Percentiles rank a stretch among this genome's conserved stretches.
phyloP scores from a whole-genome alignment of 768 basidiomycete genomes.

The Clavulina sp. region DNA sequence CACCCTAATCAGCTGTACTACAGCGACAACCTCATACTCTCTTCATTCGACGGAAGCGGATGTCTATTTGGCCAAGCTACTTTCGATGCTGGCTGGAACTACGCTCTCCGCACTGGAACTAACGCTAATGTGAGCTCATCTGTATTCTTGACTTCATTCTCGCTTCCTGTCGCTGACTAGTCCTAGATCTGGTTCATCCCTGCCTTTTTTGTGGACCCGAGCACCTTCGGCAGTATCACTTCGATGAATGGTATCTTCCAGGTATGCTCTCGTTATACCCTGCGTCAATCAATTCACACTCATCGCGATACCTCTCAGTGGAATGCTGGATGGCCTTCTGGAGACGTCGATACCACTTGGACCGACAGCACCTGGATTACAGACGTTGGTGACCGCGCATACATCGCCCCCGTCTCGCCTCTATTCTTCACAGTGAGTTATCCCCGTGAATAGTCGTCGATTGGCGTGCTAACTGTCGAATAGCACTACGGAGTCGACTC shows the following conservation, averaged over 20 bases:
- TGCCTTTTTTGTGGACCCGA: conserved; percentile 18
- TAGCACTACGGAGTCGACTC: conserved; percentile 45
- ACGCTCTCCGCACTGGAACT: conserved; percentile 25
- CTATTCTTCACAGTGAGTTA: conserved; percentile 49
- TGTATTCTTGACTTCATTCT: not conserved
- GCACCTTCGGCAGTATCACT: conserved; percentile 8
- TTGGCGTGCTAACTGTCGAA: conserved; percentile 1
- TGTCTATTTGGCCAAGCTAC: conserved; percentile 47
- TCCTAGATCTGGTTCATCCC: conserved; percentile 14
- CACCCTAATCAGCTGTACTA: conserved; percentile 47
- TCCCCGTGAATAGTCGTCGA: not conserved
- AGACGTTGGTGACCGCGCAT: conserved; percentile 16
- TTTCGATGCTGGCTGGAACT: conserved; percentile 36
- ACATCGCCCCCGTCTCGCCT: conserved; percentile 43
- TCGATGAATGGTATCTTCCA: conserved; percentile 10
- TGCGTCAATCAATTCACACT: conserved; percentile 13
- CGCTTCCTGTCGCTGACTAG: not conserved
- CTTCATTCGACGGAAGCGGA: conserved; percentile 52
- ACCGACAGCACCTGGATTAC: conserved; percentile 13
- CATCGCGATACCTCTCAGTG: conserved; percentile 36
- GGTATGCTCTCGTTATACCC: conserved; percentile 15
- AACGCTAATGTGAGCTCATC: conserved; percentile 10
- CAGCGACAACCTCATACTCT: conserved; percentile 38
- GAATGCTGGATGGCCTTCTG: conserved; percentile 61
- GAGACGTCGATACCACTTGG: conserved; percentile 9